Evolutionary conservation across 345 rosid genomes (phyloP).

Genomic region (Populus davidiana): DNA sequence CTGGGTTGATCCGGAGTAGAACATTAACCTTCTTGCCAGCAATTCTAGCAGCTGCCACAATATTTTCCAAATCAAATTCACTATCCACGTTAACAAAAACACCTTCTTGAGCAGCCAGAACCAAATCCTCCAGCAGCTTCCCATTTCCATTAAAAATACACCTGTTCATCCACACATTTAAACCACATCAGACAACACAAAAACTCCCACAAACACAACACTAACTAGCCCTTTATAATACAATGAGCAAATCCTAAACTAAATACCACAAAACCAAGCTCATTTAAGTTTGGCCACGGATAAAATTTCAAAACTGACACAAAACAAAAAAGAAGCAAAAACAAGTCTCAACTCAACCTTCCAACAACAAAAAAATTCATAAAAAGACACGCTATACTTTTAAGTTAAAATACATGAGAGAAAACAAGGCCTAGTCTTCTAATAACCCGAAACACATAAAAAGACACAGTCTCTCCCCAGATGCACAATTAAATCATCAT

Average conservation of each 20-base stretch:
- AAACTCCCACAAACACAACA: background rate
- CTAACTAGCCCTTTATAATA: background rate
- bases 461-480: background rate
- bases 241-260: background rate
- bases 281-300: background rate
- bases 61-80: slow-evolving; percentile 88
- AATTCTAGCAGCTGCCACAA: slow-evolving; percentile 77
- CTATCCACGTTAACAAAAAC: slow-evolving; percentile 95
- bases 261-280: too few species aligned
- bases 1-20: slow-evolving; percentile 93
- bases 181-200: slow-evolving; percentile 4
- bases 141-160: slow-evolving; percentile 97
- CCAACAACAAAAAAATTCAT: background rate
- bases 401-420: background rate
- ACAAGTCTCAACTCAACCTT: background rate
- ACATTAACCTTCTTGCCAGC: slow-evolving; percentile 89
- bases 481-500: background rate
- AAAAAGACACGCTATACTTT: background rate
- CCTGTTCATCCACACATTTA: slow-evolving; percentile 35
- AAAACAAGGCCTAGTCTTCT: background rate
- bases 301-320: background rate
- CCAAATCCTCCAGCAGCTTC: slow-evolving; percentile 86
- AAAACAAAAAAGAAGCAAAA: background rate
- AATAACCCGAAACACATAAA: background rate
- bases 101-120: slow-evolving; percentile 85